These are phyloP conservation scores for Diospyros lotus DNA, from an alignment of 148 eudicot genomes.

Conservation along the genomic window DNA sequence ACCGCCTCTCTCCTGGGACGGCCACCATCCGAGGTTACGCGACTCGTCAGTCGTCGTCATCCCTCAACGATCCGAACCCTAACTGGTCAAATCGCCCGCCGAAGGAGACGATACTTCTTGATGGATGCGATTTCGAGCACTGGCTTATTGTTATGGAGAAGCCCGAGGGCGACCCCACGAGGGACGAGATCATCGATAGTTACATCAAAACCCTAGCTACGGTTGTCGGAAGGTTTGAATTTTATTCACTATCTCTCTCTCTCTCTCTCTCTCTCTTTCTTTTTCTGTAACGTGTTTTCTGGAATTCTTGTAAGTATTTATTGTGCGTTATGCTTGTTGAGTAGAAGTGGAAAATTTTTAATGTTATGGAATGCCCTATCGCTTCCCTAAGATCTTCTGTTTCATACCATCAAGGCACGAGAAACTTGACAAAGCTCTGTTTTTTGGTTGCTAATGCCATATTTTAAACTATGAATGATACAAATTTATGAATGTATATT, in stretches of 20 bases:
- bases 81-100: constrained; percentile 87
- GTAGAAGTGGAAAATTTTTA: no score
- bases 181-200: constrained; percentile 43
- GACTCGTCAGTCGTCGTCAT: constrained; percentile 40
- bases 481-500: neutral
- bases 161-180: constrained; percentile 34
- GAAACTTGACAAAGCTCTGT: neutral
- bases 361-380: no score
- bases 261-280: neutral
- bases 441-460: no score
- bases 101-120: constrained; percentile 81
- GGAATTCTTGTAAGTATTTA: neutral
- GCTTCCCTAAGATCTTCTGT: no score
- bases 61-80: constrained; percentile 62
- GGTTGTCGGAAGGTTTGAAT: constrained; percentile 39
- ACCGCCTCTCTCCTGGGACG: constrained; percentile 16
- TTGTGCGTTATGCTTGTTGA: neutral
- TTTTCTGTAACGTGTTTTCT: neutral
- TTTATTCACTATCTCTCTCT: no score
- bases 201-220: constrained; percentile 44
- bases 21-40: constrained; percentile 25
- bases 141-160: constrained; percentile 45
- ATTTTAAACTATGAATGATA: no score
- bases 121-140: constrained; percentile 71
- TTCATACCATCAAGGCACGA: neutral